phyloP scores from a whole-genome alignment of 305 asterid species.

The Fraxinus ornus region DNA sequence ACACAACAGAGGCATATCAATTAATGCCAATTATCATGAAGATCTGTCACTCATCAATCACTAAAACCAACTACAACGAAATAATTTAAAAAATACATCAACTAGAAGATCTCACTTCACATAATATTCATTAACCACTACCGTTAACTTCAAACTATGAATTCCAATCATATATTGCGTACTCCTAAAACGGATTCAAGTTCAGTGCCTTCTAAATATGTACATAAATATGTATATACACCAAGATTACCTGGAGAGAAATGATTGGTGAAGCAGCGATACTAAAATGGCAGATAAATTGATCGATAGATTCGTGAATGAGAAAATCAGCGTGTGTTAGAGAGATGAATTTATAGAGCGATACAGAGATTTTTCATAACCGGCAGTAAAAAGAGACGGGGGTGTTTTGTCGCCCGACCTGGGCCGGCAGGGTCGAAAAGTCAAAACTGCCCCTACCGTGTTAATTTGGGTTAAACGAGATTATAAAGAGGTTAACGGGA shows the following conservation, averaged over 20 bases:
- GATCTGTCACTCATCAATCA: constrained; percentile 18
- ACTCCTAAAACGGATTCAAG: constrained; percentile 15
- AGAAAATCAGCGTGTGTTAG: constrained; percentile 10
- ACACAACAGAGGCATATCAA: neutral
- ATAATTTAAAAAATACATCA: neutral
- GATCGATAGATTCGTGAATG: constrained; percentile 21
- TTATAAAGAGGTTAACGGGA: constrained; percentile 7
- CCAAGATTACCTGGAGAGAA: constrained; percentile 29
- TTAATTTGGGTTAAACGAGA: neutral
- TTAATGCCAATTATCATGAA: neutral
- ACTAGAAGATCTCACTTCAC: constrained; percentile 27
- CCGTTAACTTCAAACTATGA: constrained; percentile 14
- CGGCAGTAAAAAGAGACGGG: constrained; percentile 42
- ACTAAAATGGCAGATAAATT: constrained; percentile 14
- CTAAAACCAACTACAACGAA: neutral
- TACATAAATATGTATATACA: neutral
- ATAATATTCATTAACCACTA: neutral
- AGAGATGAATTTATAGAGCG: neutral
- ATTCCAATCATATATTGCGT: neutral
- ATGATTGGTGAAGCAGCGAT: constrained; percentile 23
- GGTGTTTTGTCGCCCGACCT: constrained; percentile 33
- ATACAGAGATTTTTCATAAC: constrained; percentile 32
- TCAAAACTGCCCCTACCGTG: constrained; percentile 13
- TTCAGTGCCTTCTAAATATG: neutral
- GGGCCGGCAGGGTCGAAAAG: neutral